A percentile compares a stretch with the other conserved stretches of the same genome.
Conservation (phyloP, 2,329 filamentous ascomycete species). For the Fusarium multiceps region DNA sequence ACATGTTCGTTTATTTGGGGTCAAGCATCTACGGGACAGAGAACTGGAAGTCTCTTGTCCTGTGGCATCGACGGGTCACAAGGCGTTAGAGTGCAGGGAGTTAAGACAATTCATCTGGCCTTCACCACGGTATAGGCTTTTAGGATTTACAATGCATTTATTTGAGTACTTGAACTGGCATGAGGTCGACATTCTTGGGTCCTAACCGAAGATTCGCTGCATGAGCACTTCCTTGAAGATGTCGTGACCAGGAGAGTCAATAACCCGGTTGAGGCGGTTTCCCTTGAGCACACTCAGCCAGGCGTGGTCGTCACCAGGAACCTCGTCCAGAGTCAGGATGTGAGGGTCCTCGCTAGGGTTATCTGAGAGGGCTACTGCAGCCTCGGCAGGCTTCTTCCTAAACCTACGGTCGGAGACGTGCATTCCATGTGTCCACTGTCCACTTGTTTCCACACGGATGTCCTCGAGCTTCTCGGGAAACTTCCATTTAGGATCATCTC, state of each 20-base stretch:
- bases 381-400: conserved; percentile 63
- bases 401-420: conserved; percentile 82
- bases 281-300: conserved; percentile 82
- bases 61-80: conserved; percentile 33
- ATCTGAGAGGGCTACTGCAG: conserved; percentile 54
- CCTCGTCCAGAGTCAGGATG: conserved; percentile 58
- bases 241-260: conserved; percentile 74
- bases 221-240: conserved; percentile 74
- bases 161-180: conserved; percentile 36
- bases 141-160: conserved; percentile 16
- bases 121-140: conserved; percentile 34
- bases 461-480: conserved; percentile 74
- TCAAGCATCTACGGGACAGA: conserved; percentile 30
- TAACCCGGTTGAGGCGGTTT: conserved; percentile 82
- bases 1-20: conserved; percentile 34
- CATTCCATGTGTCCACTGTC: conserved; percentile 96
- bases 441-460: conserved; percentile 86
- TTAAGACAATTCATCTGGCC: conserved; percentile 45
- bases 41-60: conserved; percentile 15
- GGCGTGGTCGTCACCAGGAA: conserved; percentile 75
- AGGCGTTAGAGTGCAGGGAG: conserved; percentile 46
- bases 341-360: conserved; percentile 55
- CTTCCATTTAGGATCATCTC: conserved; percentile 68
- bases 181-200: neutral
- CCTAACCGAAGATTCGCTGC: conserved; percentile 69